phyloP scores from a whole-genome alignment of 176 grass and related monocot species.

The Bothriochloa decipiens region DNA sequence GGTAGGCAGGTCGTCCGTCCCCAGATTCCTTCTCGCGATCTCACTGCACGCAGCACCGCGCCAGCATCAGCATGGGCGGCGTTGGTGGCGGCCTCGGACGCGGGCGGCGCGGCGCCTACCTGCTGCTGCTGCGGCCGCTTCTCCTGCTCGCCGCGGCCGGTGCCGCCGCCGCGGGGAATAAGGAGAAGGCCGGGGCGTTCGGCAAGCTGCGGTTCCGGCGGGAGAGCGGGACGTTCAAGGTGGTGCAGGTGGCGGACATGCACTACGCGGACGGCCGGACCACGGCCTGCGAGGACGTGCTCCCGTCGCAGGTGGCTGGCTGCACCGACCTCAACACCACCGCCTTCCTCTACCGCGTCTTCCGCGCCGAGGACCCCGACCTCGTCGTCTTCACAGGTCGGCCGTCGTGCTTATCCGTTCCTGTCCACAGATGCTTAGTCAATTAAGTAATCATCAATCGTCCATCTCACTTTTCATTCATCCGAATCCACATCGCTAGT shows the following conservation, averaged over 20 bases:
- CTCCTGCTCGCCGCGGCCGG: not conserved
- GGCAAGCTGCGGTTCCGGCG: conserved; percentile 61
- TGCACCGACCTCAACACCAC: conserved; percentile 99
- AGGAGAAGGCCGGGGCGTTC: not conserved
- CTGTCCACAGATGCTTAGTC: not conserved
- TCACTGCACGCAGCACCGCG: not conserved
- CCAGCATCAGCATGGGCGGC: not conserved
- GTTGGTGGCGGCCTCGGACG: conserved; percentile 1
- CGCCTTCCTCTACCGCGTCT: conserved; percentile 79
- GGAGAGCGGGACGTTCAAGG: conserved; percentile 75
- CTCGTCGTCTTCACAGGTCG: conserved; percentile 94
- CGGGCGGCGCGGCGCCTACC: not conserved
- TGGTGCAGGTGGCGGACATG: conserved; percentile 96
- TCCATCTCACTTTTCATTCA: not conserved
- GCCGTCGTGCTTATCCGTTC: not conserved
- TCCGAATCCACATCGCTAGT: not conserved
- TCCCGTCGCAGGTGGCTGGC: conserved; percentile 51
- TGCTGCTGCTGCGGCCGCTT: not conserved
- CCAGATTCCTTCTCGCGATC: not conserved
- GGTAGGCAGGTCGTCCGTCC: not conserved
- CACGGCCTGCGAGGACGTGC: conserved; percentile 74
- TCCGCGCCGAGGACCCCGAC: conserved; percentile 87
- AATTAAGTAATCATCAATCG: not conserved
- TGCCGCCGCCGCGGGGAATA: not conserved
- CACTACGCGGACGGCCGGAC: conserved; percentile 78